phyloP scores from a whole-genome alignment of 257 asterid species.

The Solanum pinnatisectum region DNA sequence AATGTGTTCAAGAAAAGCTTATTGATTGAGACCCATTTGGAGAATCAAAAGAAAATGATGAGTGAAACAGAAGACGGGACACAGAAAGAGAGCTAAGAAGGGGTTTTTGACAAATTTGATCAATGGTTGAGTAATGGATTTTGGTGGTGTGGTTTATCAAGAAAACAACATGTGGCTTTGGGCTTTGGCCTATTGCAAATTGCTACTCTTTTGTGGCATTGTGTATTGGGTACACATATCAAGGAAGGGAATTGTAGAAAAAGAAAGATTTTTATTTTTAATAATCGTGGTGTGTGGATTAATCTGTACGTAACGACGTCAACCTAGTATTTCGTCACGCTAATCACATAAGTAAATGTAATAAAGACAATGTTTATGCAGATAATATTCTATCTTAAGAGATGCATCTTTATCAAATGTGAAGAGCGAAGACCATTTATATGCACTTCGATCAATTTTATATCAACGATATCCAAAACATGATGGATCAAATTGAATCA shows the following conservation, averaged over 20 bases:
- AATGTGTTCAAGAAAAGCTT: background rate
- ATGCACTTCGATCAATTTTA: background rate
- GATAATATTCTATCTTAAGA: background rate
- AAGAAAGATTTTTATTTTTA: no score
- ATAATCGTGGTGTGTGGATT: no score
- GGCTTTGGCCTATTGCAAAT: constrained; percentile 1
- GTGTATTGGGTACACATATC: background rate
- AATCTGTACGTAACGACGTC: no score
- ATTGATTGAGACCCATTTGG: background rate
- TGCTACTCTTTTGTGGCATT: background rate
- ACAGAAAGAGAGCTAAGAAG: background rate
- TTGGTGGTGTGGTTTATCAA: constrained; percentile 8
- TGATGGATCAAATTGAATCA: rapidly evolving
- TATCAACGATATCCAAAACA: no score
- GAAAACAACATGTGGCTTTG: background rate
- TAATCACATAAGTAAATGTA: background rate
- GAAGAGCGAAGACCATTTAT: background rate
- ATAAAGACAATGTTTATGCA: background rate
- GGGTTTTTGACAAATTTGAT: constrained; percentile 20
- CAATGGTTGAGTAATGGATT: constrained; percentile 28
- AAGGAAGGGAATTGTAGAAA: background rate
- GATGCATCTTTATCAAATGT: no score
- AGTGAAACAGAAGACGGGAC: background rate
- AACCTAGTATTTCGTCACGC: rapidly evolving
- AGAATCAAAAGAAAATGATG: background rate